Base-by-base conservation (phyloP, 2,329 filamentous ascomycete species). In the Pezicula neosporulosa region DNA sequence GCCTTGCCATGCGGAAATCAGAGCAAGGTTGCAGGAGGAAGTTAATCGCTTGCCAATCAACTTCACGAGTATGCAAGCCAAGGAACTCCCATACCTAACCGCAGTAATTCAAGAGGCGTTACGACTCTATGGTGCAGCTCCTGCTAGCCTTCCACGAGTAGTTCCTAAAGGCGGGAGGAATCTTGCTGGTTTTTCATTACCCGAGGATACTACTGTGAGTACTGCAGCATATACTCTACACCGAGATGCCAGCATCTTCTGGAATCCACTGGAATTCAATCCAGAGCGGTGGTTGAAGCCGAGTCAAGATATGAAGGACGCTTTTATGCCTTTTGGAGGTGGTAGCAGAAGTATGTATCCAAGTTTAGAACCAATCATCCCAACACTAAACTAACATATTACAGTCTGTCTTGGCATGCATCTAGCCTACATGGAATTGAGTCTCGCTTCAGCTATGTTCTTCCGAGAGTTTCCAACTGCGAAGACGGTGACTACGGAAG, bases 401-500 rank as follows among this genome's bases (percentile, higher is more conserved):
- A 39, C 53, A 71, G 66, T 64, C 2, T 85, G 82, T 53, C 68
- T 86, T 15, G 81, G 81, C 2, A 66, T 80, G 24, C 78, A 83
- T 53, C 68, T 85, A 18, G 81, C 81, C 0, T 68, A 70, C 19
- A 80, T 80, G 66, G 80, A 84, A 58, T 59, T 84, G 28, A 70
- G 79, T 8, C 71, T 80, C 35, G 77, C 72, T 0, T 69, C 74
- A 0, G 75, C 77, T 0, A 66, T 72, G 5, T 80, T 85, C 63
- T 81, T 83, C 60, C 68, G 71, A 0, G 65, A 74, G 30, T 79
- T 74, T 54, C 69, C 71, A 0, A 61, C 63, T 48, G 63, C 67
- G 1, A 63, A 44, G 16, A 50, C 67, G 7, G 70, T 68, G n/a
- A 72, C 71, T 63, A 59, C 51, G 1, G 66, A 71, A 44, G 54